Conservation (phyloP, 2,329 filamentous ascomycete species). For the Calonectria naviculata region DNA sequence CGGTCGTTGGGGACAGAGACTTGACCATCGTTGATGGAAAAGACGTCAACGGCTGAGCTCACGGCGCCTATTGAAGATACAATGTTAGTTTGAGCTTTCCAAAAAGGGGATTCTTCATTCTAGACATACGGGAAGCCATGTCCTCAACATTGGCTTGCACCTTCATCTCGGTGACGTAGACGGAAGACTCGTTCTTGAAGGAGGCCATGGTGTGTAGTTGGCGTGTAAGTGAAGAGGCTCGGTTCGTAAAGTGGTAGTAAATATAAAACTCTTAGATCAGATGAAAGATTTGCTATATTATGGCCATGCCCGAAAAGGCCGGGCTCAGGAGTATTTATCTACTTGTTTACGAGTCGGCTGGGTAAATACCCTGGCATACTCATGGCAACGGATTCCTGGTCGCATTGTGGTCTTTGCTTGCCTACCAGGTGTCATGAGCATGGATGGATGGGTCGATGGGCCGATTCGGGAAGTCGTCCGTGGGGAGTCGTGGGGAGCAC, state of each 20-base stretch:
- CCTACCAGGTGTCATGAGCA: constrained; percentile 34
- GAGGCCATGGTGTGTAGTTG: constrained; percentile 28
- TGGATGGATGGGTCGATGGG: constrained; percentile 43
- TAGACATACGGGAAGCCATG: constrained; percentile 26
- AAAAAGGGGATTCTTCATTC: background rate
- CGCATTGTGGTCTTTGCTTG: constrained; percentile 41
- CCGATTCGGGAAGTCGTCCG: constrained; percentile 28
- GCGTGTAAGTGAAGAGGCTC: constrained; percentile 17
- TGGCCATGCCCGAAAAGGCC: constrained; percentile 9
- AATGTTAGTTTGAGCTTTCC: constrained; percentile 24
- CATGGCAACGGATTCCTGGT: constrained; percentile 38
- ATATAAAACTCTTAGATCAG: constrained; percentile 1
- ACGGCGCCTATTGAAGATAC: constrained; percentile 30
- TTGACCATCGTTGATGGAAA: constrained; percentile 36
- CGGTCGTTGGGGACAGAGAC: constrained; percentile 34
- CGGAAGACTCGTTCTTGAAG: constrained; percentile 34
- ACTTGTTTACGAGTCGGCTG: constrained; percentile 19
- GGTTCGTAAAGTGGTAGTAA: background rate
- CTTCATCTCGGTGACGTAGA: constrained; percentile 32
- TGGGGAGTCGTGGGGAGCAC: constrained; percentile 39
- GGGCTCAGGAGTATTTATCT: constrained; percentile 31
- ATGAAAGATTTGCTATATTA: background rate
- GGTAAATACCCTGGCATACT: constrained; percentile 33
- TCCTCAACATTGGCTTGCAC: constrained; percentile 21
- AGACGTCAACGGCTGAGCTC: constrained; percentile 34